These are phyloP conservation scores for Jaminaea rosea DNA, from an alignment of 1,284 basidiomycete species.

Conservation along the genomic window DNA sequence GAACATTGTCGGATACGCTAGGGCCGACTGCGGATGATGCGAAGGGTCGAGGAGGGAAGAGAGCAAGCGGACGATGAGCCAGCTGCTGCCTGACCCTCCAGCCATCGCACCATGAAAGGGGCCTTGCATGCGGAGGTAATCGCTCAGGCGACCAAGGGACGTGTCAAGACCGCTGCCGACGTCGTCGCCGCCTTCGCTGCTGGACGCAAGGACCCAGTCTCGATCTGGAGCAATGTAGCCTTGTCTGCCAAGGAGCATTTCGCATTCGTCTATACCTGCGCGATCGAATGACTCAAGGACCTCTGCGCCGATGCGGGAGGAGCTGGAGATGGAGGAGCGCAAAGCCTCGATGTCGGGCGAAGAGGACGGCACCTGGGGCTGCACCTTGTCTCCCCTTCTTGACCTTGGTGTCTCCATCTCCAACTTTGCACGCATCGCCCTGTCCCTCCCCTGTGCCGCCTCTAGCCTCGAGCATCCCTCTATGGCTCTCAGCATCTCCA, in stretches of 20 bases:
- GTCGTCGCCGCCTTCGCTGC: too few relatives aligned
- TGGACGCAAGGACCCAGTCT: neutral
- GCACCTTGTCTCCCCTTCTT: neutral
- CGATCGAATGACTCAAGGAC: neutral
- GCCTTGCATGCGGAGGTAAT: neutral
- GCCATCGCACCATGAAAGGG: neutral
- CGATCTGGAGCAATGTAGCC: neutral
- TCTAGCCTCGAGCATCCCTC: neutral
- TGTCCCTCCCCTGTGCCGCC: neutral
- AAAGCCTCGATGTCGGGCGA: too few relatives aligned
- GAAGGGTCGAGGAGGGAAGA: neutral
- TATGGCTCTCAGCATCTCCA: neutral
- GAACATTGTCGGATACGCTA: neutral
- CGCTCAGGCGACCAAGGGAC: neutral
- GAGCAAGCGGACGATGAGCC: neutral
- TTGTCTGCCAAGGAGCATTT: neutral
- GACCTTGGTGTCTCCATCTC: neutral
- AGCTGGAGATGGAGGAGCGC: neutral
- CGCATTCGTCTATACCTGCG: neutral
- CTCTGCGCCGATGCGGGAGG: neutral
- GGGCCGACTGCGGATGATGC: neutral
- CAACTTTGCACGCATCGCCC: neutral
- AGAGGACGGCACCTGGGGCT: neutral
- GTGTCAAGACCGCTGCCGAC: neutral
- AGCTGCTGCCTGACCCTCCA: neutral